Evolutionary conservation across 1,284 basidiomycete species (phyloP).

Genomic region (Irpex sp.): DNA sequence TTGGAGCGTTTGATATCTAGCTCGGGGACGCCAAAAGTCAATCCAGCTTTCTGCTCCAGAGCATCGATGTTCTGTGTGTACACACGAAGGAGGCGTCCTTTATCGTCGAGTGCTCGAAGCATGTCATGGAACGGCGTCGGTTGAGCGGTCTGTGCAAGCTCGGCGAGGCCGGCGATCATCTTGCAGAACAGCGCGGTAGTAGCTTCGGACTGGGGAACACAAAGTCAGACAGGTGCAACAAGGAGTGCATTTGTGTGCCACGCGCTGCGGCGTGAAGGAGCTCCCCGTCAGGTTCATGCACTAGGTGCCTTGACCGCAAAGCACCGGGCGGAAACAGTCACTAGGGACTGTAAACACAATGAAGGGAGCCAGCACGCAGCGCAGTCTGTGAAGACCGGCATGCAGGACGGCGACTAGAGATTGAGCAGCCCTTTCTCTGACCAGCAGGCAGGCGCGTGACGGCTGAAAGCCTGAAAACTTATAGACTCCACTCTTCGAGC

Average conservation of each 20-base stretch:
- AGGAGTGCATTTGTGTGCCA: neutral
- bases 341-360: neutral
- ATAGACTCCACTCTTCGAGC: neutral
- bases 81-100: conserved; percentile 78
- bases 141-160: conserved; percentile 66
- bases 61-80: conserved; percentile 97
- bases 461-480: neutral
- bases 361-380: neutral
- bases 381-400: neutral
- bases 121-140: conserved; percentile 85
- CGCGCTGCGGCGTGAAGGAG: too few relatives aligned
- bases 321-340: too few relatives aligned
- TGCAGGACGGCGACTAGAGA: neutral
- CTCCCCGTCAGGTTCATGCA: neutral
- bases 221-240: neutral
- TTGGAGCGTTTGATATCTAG: conserved; percentile 51
- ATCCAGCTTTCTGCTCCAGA: conserved; percentile 81
- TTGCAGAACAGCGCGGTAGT: conserved; percentile 82
- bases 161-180: conserved; percentile 83
- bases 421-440: neutral
- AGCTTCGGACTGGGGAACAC: conserved; percentile 54
- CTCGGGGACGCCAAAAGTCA: conserved; percentile 73
- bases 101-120: conserved; percentile 72
- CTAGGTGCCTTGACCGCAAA: neutral
- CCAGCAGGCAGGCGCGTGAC: neutral